Evolutionary conservation across 768 basidiomycete species (phyloP).

Genomic region (Arthromyces matolae): DNA sequence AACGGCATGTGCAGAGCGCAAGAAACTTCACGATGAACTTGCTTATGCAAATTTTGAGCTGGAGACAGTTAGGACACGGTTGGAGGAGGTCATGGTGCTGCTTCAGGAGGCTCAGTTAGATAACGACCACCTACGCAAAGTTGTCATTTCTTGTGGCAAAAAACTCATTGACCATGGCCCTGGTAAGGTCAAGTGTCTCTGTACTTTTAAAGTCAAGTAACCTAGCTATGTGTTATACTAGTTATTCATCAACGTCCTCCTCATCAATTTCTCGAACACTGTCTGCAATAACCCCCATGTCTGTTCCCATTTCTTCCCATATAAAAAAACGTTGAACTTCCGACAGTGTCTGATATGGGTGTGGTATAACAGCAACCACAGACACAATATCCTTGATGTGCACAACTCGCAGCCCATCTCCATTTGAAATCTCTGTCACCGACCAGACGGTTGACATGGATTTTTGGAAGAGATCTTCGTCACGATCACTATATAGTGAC

Average conservation of each 20-base stretch:
- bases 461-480: neutral
- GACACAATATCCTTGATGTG: neutral
- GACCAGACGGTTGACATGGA: neutral
- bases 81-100: no score
- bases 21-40: no score
- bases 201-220: neutral
- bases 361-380: constrained; percentile 2
- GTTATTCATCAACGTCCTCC: neutral
- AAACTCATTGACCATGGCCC: no score
- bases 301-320: constrained; percentile 1
- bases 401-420: neutral
- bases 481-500: no score
- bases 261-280: neutral
- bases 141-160: no score
- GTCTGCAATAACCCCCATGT: neutral
- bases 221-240: neutral
- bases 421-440: neutral
- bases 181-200: neutral
- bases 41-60: no score
- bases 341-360: neutral
- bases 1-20: no score
- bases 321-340: neutral
- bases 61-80: no score
- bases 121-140: no score
- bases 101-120: no score